Conservation (phyloP, 768 basidiomycete species). For the Hemileccinum impolitum region DNA sequence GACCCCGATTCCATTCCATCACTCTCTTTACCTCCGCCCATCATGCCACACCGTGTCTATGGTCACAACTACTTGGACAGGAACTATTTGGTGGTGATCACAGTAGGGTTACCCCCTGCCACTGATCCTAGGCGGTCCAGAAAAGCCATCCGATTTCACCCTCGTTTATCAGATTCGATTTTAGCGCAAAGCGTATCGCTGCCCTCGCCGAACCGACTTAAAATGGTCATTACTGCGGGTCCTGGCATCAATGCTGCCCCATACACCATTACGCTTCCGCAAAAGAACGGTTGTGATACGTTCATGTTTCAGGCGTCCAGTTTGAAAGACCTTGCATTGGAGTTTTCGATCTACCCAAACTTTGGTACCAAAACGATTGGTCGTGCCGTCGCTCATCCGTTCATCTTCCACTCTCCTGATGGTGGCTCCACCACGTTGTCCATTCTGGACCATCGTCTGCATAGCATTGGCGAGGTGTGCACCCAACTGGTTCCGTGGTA, state of each 20-base stretch:
- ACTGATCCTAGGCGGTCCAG: slow-evolving; percentile 35
- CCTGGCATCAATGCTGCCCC: slow-evolving; percentile 83
- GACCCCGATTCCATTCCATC: slow-evolving; percentile 93
- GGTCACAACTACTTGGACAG: slow-evolving; percentile 94
- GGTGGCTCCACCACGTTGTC: slow-evolving; percentile 63
- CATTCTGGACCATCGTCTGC: slow-evolving; percentile 87
- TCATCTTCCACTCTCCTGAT: slow-evolving; percentile 57
- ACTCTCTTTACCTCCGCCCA: slow-evolving; percentile 93
- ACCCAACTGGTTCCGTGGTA: background rate
- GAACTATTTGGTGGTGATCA: slow-evolving; percentile 80
- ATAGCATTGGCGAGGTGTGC: slow-evolving; percentile 88
- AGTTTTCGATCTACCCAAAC: slow-evolving; percentile 95
- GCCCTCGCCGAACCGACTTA: slow-evolving; percentile 74
- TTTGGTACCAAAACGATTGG: slow-evolving; percentile 98
- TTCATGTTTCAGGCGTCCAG: slow-evolving; percentile 86
- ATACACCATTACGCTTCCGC: slow-evolving; percentile 85
- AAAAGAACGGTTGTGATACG: slow-evolving; percentile 63
- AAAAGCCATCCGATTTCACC: slow-evolving; percentile 61
- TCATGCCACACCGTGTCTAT: slow-evolving; percentile 96
- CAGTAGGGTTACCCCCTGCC: slow-evolving; percentile 59
- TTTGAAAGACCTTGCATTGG: slow-evolving; percentile 69
- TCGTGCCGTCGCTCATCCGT: slow-evolving; percentile 81
- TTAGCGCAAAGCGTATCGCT: slow-evolving; percentile 65
- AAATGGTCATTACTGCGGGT: slow-evolving; percentile 91
- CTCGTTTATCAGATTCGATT: slow-evolving; percentile 67